Evolutionary conservation across 805 yeast genomes (phyloP).

Genomic region (Debaryomyces maramus): DNA sequence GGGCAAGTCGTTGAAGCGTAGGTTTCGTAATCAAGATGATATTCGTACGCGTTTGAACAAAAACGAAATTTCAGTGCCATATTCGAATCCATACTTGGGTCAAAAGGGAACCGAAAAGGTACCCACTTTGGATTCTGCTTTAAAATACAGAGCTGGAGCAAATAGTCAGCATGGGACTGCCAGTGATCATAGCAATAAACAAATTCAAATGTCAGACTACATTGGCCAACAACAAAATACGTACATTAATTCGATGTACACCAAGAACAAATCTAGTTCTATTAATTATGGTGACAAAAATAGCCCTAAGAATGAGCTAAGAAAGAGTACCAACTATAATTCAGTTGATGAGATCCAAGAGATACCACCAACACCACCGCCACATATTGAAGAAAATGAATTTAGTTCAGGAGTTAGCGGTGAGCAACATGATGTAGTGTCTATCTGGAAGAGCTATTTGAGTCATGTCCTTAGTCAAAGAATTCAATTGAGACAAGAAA

Average conservation of each 20-base stretch:
- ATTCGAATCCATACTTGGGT: slow-evolving; percentile 33
- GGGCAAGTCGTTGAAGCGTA: slow-evolving; percentile 15
- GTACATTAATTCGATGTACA: slow-evolving; percentile 9
- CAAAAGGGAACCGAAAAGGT: slow-evolving; percentile 15
- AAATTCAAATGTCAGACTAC: slow-evolving; percentile 24
- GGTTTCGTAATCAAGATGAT: slow-evolving; percentile 6
- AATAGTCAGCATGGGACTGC: slow-evolving; percentile 9
- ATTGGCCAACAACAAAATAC: slow-evolving; percentile 26
- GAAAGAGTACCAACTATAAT: slow-evolving; percentile 31
- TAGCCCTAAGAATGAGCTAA: slow-evolving; percentile 10
- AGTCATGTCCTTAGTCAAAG: slow-evolving; percentile 35
- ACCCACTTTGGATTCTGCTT: slow-evolving; percentile 18
- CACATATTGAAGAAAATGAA: slow-evolving; percentile 14
- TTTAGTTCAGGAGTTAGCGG: not conserved
- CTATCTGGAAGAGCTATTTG: slow-evolving; percentile 37
- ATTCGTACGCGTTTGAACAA: not conserved
- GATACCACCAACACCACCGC: slow-evolving; percentile 30
- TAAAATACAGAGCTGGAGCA: slow-evolving; percentile 28
- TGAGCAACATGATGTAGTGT: slow-evolving; percentile 9
- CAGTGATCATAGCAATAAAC: slow-evolving; percentile 10
- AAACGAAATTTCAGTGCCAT: slow-evolving; percentile 27
- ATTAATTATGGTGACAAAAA: slow-evolving; percentile 8
- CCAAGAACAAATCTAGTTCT: slow-evolving; percentile 6
- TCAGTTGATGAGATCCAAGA: slow-evolving; percentile 2
- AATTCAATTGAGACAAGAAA: slow-evolving; percentile 42